Evolutionary conservation across 345 rosid species (phyloP), one percentile per base, ranked within the genome.

Genomic region (Boechera retrofracta): DNA sequence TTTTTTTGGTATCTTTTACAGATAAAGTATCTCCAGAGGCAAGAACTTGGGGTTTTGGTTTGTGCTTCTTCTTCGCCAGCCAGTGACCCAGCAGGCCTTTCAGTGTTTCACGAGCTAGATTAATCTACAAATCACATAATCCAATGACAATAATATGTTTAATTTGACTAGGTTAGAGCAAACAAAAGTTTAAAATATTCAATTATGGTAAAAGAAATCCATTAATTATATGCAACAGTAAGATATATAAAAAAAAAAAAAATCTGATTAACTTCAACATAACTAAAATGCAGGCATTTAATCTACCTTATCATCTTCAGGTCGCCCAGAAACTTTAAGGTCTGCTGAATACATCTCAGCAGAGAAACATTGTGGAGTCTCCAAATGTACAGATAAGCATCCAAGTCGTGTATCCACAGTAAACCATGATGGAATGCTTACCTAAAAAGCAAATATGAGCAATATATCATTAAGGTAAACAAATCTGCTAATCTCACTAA

Each of bases 341-440:
- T 96, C 99, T 55, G 87, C 92, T 29, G 98, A 89, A 86, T 96
- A 96, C 99, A 96, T 91, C 86, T 93, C 98, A 0, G 99, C 99
- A 10, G 97, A 85, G 82, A 96, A 96, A 88, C 99, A 96, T 73
- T 96, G 99, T 29, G 99, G 98, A 9, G 95, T 89, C 69, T 96
- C 99, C 86, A 96, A 86, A 86, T 96, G 98, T 67, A 93, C 58
- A 54, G 98, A 91, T 86, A 96, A 87, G 83, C 95, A 87, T 73
- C 99, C 98, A 77, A 93, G 97, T 85, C 97, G 85, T 26, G 97
- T 86, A 79, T 96, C 99, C 80, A 90, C 92, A 47, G 92, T 85
- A 83, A 89, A 96, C 99, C 99, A 96, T 15, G 97, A 88, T 81
- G 99, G 99, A 80, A 96, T 86, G 87, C 98, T 96, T 49, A 96